phyloP scores from a whole-genome alignment of 192 early-diverging fungal species.

The Funneliformis geosporum region DNA sequence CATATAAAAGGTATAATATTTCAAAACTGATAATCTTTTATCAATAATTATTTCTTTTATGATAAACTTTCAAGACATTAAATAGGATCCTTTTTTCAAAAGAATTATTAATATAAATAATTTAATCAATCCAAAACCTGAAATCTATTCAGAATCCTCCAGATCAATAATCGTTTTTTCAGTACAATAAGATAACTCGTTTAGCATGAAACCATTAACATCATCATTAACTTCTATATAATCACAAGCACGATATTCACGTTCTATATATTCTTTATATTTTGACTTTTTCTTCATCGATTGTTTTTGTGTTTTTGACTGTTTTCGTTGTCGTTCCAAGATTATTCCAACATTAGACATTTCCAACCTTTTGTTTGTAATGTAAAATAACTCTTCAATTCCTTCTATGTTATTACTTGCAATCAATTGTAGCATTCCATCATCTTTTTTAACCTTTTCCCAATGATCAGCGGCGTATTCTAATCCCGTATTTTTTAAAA shows the following conservation, averaged over 20 bases:
- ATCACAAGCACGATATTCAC: background rate
- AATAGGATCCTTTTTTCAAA: too few relatives aligned
- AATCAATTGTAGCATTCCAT: background rate
- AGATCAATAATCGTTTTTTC: background rate
- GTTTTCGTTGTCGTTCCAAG: background rate
- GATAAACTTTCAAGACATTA: too few relatives aligned
- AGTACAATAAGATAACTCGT: background rate
- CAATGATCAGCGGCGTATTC: constrained; percentile 22
- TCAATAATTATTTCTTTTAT: too few relatives aligned
- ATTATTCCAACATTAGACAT: background rate
- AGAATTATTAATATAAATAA: too few relatives aligned
- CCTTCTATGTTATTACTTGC: background rate
- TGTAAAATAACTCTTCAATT: constrained; percentile 11
- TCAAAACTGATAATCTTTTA: too few relatives aligned
- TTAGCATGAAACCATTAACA: too few relatives aligned
- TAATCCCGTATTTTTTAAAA: constrained; percentile 5
- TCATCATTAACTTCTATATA: background rate
- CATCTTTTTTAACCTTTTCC: background rate
- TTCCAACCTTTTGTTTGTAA: background rate
- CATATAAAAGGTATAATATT: too few relatives aligned
- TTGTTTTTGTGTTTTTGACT: background rate
- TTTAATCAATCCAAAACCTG: too few relatives aligned
- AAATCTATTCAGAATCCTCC: background rate
- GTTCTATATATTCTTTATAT: background rate
- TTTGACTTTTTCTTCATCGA: background rate